These are phyloP conservation scores for Paraphysoderma sedebokerense DNA, from an alignment of 371 early-diverging fungal genomes.

Conservation along the genomic window DNA sequence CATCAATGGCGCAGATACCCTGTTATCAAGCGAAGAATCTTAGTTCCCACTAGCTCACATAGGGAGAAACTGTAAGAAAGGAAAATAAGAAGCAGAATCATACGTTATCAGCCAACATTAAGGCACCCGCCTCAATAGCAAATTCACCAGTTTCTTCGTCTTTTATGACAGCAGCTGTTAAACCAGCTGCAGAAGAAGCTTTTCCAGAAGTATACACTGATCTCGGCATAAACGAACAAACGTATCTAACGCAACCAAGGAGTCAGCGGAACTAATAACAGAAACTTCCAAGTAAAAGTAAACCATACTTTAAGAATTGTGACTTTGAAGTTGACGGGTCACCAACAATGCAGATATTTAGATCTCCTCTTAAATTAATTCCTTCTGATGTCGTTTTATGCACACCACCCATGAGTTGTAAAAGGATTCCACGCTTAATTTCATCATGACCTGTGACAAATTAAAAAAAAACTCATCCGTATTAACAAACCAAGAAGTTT, in stretches of 20 bases:
- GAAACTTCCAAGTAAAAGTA: background rate
- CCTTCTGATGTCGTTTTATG: constrained; percentile 89
- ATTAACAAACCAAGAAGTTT: background rate
- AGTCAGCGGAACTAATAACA: background rate
- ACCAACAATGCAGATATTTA: constrained; percentile 97
- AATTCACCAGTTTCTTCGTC: constrained; percentile 99
- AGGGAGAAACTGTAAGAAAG: background rate
- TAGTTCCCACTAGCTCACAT: background rate
- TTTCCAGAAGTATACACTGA: constrained; percentile 98
- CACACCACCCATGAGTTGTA: constrained; percentile 95
- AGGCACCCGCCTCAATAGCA: constrained; percentile 98
- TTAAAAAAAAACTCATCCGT: background rate
- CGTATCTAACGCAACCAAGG: constrained; percentile 30
- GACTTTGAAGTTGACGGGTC: constrained; percentile 97
- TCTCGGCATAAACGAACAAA: constrained; percentile 73
- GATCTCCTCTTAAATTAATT: constrained; percentile 92
- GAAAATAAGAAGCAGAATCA: background rate
- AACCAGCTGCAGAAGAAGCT: constrained; percentile 96
- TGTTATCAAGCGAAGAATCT: constrained; percentile 7
- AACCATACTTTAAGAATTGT: constrained; percentile 81
- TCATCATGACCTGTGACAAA: constrained; percentile 62
- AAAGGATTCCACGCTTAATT: constrained; percentile 91
- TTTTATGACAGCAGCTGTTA: constrained; percentile 96
- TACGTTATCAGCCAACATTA: constrained; percentile 99
- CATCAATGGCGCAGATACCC: constrained; percentile 99